Conservation (phyloP, 805 yeast genomes). For the Helenozyma baotianmanensis region DNA sequence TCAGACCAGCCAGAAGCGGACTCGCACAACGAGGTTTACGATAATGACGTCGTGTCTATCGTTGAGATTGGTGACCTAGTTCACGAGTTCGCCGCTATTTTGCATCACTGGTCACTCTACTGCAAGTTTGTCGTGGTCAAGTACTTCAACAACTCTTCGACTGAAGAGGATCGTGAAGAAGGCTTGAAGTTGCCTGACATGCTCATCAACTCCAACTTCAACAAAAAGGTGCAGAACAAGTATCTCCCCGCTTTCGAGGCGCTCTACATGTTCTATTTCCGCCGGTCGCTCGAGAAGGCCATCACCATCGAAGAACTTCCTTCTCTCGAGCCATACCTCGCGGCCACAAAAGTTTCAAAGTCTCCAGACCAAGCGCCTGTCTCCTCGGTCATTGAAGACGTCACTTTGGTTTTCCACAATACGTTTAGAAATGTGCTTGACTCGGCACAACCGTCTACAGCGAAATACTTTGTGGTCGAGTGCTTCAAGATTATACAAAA, state of each 20-base stretch:
- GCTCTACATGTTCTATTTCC: slow-evolving; percentile 60
- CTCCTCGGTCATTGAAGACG: slow-evolving; percentile 83
- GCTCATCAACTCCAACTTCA: slow-evolving; percentile 50
- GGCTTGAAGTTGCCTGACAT: slow-evolving; percentile 46
- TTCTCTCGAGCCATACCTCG: slow-evolving; percentile 33
- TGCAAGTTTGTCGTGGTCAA: slow-evolving; percentile 65
- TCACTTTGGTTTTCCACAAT: slow-evolving; percentile 66
- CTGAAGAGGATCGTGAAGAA: slow-evolving; percentile 8
- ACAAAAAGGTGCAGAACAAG: slow-evolving; percentile 48
- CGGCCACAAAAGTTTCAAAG: slow-evolving; percentile 15
- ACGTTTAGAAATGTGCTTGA: slow-evolving; percentile 62
- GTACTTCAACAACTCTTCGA: slow-evolving; percentile 40
- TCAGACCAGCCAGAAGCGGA: slow-evolving; percentile 4
- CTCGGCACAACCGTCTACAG: slow-evolving; percentile 60
- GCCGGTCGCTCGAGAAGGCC: slow-evolving; percentile 79
- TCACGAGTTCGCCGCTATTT: slow-evolving; percentile 67
- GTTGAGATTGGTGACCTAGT: slow-evolving; percentile 63
- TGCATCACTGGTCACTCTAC: slow-evolving; percentile 84
- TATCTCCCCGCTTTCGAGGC: slow-evolving; percentile 61
- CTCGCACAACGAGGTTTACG: slow-evolving; percentile 17
- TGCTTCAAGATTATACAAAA: slow-evolving; percentile 57
- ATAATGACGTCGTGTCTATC: slow-evolving; percentile 44
- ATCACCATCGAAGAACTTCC: slow-evolving; percentile 77
- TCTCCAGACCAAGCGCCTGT: slow-evolving; percentile 61
- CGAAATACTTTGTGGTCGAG: slow-evolving; percentile 51